Base-by-base conservation (phyloP, 139 green algal genomes). In the Closterium sp. region DNA sequence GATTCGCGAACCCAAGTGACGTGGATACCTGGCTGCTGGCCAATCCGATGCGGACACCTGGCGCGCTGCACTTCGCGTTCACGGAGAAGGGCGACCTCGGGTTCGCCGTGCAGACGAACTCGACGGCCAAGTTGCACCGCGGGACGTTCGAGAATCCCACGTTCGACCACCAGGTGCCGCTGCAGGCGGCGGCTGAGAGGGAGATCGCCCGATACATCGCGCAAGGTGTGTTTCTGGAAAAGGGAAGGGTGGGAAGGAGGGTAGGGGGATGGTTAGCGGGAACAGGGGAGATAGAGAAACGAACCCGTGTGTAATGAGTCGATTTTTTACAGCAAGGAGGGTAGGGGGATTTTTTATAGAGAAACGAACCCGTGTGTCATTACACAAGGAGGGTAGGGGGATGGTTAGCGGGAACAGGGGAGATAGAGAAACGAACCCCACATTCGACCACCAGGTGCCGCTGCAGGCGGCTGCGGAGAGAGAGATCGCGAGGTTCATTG, bases 31-130 rank as follows among this genome's bases (percentile, higher is more conserved):
- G 94, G 92, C 90, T 99, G 84, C 81, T 95, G 43, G 92, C 88
- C 9, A 95, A 98, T 91, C 93, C 87, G 4, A 91, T 33, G n/a
- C 30, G 89, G 21, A 69, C 83, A 21, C 30, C 34, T 87, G 69
- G 23, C n/a, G 91, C 91, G 10, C 66, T 93, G 36, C 88, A 91
- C 85, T 86, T 94, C 6, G 35, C 32, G 16, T 32, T 88, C 28
- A 85, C 34, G 87, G 34, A 34, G 19, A 35, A 28, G 33, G 43
- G n/a, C 38, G 83, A 69, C 28, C 32, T 91, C 21, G 55, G 25
- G 88, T 99, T 97, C 85, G 93, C 96, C 4, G 34, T 98, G 33
- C 97, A 98, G 90, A 95, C 91, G 36, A 99, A 99, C 94, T 96
- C 93, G 28, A 98, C 97, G n/a, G 95, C 96, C 38, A 97, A 97